Percentiles rank a stretch among this genome's conserved stretches.
phyloP scores from a whole-genome alignment of 495 filamentous ascomycete species.

The Penicillium flavigenum region DNA sequence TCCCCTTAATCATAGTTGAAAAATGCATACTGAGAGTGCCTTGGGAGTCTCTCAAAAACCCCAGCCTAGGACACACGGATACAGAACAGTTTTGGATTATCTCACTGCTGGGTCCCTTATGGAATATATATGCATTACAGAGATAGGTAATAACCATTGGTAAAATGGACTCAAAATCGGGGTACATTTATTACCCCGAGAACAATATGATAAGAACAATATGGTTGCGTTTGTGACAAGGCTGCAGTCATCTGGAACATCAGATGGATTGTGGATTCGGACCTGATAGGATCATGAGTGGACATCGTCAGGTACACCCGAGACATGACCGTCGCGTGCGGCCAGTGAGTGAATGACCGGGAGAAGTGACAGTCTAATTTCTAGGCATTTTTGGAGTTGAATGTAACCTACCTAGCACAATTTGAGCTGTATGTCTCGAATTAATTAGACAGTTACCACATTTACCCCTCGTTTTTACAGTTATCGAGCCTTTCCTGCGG shows the following conservation, averaged over 20 bases:
- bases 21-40: slow-evolving; percentile 16
- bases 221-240: slow-evolving; percentile 25
- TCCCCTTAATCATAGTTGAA: slow-evolving; percentile 1
- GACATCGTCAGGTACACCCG: background rate
- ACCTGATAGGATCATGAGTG: background rate
- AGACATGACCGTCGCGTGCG: slow-evolving; percentile 5
- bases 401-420: slow-evolving; percentile 3
- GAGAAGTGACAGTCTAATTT: background rate
- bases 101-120: background rate
- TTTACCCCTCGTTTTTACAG: background rate
- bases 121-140: slow-evolving; percentile 3
- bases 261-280: background rate
- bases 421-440: background rate
- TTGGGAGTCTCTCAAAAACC: background rate
- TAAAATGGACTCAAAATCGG: background rate
- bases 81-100: slow-evolving; percentile 4
- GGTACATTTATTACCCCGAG: slow-evolving; percentile 7
- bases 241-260: slow-evolving; percentile 12
- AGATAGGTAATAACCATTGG: background rate
- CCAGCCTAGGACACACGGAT: background rate
- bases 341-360: slow-evolving; percentile 5
- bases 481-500: background rate
- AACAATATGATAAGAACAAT: slow-evolving; percentile 25
- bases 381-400: background rate
- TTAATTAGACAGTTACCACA: background rate